Conservation (phyloP, 1,284 basidiomycete genomes). For the Puccinia polysora region DNA sequence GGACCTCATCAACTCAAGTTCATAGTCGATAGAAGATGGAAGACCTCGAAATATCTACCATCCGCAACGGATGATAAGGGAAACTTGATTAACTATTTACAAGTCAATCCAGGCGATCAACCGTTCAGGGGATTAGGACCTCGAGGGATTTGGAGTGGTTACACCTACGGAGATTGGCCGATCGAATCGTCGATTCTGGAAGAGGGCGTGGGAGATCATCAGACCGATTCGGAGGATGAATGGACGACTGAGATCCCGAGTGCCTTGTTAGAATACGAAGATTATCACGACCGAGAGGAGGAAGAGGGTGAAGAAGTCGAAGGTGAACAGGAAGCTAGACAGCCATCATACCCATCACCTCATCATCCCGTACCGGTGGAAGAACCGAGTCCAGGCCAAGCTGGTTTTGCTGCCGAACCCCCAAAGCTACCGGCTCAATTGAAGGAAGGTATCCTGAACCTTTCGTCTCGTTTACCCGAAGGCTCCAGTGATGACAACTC, state of each 20-base stretch:
- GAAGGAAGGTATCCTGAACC: constrained; percentile 43
- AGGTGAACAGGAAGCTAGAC: no score
- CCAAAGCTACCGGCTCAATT: constrained; percentile 39
- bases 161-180: constrained; percentile 27
- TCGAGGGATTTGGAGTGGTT: constrained; percentile 45
- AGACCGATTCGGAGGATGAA: constrained; percentile 53
- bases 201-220: constrained; percentile 46
- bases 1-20: constrained; percentile 95
- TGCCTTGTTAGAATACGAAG: constrained; percentile 70
- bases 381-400: constrained; percentile 7
- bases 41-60: constrained; percentile 68
- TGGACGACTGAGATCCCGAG: constrained; percentile 75
- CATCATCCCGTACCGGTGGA: neutral
- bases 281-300: constrained; percentile 66
- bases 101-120: constrained; percentile 56
- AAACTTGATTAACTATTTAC: constrained; percentile 88
- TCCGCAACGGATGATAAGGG: constrained; percentile 83
- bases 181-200: constrained; percentile 1
- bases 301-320: constrained; percentile 46
- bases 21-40: constrained; percentile 87
- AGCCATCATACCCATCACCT: neutral
- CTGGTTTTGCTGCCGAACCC: constrained; percentile 37
- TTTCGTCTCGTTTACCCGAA: constrained; percentile 46
- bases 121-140: constrained; percentile 47
- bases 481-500: constrained; percentile 75